Evolutionary conservation across 2,329 filamentous ascomycete species (phyloP), one percentile per base, ranked within the genome.

Genomic region (Botrytis pseudocinerea): DNA sequence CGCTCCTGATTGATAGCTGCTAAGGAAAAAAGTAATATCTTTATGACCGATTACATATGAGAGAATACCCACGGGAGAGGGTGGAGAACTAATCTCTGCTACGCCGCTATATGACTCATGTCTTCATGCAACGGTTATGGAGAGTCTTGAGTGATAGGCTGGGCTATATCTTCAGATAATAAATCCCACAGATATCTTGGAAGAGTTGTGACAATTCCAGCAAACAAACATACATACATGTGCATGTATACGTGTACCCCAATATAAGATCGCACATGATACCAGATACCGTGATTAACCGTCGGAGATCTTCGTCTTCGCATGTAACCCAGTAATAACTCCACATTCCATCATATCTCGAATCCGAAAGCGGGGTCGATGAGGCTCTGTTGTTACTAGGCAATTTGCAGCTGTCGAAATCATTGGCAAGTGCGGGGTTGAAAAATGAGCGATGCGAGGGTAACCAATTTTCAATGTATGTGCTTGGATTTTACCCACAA

Each of bases 1-100:
- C 72, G 76, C 77, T 46, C 77, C 79, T 46, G 79, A 80, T 70
- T 80, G 76, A 54, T 51, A 32, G 54, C 18, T 18, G 54, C 18
- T 18, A n/a, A 44, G 32, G 35, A 20, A 54, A 35, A 48, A 28
- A 32, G 61, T 40, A 20, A 14, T 6, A 38, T 72, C 48, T 32
- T 69, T 3, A 44, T 32, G 32, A 32, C 44, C 25, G 35, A 72
- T 69, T 51, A 32, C 71, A 42, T 6, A 25, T 59, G n/a, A 48
- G 28, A 32, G 22, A 38, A 51, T 40, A 62, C n/a, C 65, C 48
- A 48, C 35, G 22, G 44, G 42, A 46, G n/a, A 63, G 18, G 20
- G 46, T 42, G 57, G 44, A 59, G 28, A 46, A 54, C 6, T 28
- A 18, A 25, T 44, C 18, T 51, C 44, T 66, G 35, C 18, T 25